Evolutionary conservation across 108 stramenopile species (phyloP).

Genomic region (Cyclotella cryptica): DNA sequence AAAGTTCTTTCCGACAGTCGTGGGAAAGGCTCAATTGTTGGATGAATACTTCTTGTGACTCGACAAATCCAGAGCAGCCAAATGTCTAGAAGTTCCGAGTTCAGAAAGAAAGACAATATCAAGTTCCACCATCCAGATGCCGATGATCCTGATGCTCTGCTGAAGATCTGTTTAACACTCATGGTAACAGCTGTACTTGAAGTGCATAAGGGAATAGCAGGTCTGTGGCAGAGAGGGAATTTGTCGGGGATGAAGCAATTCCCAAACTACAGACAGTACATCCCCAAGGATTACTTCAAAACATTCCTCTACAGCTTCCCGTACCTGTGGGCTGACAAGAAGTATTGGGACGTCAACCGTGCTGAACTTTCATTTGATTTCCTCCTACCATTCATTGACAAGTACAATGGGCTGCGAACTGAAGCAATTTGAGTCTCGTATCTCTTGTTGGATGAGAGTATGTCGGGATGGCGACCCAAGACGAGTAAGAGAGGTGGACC

Average conservation of each 20-base stretch:
- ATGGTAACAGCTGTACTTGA: slow-evolving; percentile 9
- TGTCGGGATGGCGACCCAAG: slow-evolving; percentile 21
- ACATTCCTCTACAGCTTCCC: slow-evolving; percentile 24
- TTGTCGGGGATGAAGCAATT: slow-evolving; percentile 17
- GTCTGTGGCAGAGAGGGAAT: slow-evolving; percentile 21
- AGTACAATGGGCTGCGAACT: slow-evolving; percentile 9
- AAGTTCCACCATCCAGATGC: background rate
- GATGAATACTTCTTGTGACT: slow-evolving; percentile 2
- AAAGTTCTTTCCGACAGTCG: background rate
- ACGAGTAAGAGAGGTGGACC: slow-evolving; percentile 24
- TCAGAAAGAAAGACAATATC: background rate
- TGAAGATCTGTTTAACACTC: slow-evolving; percentile 32
- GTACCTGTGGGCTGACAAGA: slow-evolving; percentile 23
- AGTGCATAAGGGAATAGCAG: slow-evolving; percentile 9
- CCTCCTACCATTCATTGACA: slow-evolving; percentile 19
- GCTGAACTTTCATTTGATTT: slow-evolving; percentile 19
- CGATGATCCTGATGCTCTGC: slow-evolving; percentile 19
- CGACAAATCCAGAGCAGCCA: background rate
- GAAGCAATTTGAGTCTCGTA: background rate
- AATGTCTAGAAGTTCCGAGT: background rate
- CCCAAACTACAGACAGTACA: slow-evolving; percentile 26
- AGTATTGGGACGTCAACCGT: slow-evolving; percentile 3
- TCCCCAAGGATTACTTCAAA: slow-evolving; percentile 23
- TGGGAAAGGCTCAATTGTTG: slow-evolving; percentile 1
- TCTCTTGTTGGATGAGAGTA: slow-evolving; percentile 28